These are phyloP conservation scores for Zymoseptoria crescenta DNA, from an alignment of 2,329 filamentous ascomycete species.

Conservation along the genomic window DNA sequence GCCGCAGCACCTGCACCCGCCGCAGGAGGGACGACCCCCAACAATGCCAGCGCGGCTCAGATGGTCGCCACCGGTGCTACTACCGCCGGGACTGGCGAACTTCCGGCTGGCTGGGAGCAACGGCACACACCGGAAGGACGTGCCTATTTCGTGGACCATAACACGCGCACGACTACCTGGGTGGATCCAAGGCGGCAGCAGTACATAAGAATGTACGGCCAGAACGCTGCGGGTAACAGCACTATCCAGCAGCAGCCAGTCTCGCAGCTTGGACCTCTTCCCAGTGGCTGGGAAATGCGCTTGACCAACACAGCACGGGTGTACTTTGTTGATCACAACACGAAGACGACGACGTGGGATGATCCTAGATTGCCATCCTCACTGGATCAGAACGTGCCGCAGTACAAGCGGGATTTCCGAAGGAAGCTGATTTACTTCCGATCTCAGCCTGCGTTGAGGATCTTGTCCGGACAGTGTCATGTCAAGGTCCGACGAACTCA, in stretches of 20 bases:
- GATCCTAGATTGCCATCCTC: conserved; percentile 92
- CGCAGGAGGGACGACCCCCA: conserved; percentile 25
- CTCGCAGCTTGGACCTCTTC: conserved; percentile 87
- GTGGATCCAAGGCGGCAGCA: conserved; percentile 95
- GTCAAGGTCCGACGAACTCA: conserved; percentile 95
- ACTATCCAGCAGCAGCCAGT: conserved; percentile 97
- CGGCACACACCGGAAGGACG: conserved; percentile 90
- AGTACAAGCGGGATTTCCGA: conserved; percentile 98
- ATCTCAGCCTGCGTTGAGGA: conserved; percentile 91
- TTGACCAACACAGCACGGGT: conserved; percentile 95
- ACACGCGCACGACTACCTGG: conserved; percentile 96
- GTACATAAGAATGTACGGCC: conserved; percentile 97
- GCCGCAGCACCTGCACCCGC: conserved; percentile 18
- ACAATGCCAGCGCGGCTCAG: conserved; percentile 54
- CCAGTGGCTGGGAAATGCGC: conserved; percentile 99
- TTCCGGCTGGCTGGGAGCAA: conserved; percentile 94
- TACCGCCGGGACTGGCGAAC: conserved; percentile 86
- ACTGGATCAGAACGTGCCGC: conserved; percentile 93
- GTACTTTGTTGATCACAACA: conserved; percentile 99
- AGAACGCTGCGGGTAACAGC: conserved; percentile 65
- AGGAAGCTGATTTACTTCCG: conserved; percentile 98
- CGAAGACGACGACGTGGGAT: conserved; percentile 98
- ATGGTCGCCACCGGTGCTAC: conserved; percentile 96
- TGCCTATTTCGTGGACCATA: conserved; percentile 96
- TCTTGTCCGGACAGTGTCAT: conserved; percentile 92